Base-by-base conservation (phyloP, 257 asterid genomes). In the Euphrasia confusa region DNA sequence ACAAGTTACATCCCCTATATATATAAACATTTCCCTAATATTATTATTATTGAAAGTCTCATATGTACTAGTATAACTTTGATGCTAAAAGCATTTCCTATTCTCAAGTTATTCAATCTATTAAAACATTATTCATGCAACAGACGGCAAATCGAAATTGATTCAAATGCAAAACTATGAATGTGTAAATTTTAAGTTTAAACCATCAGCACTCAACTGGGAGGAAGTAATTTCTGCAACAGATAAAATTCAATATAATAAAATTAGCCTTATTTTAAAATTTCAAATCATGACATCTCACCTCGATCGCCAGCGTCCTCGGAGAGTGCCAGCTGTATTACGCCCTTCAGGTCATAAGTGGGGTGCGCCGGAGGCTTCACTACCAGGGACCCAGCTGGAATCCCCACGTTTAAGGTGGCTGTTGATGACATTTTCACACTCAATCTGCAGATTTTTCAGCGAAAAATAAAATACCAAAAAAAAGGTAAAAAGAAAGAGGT, bases 241-340 rank as follows among this genome's bases (percentile, higher is more conserved):
- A 49, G 18, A 18, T 49, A 15, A 14, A 7, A n/a, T n/a, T 49
- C 18, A 13, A 49, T 7, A 7, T 0, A 49, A 49, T 4, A 49
- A 14, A 7, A 49, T 14, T 49, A 9, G 11, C 10, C 4, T 15
- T 12, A 18, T n/a, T 13, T n/a, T 13, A 4, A n/a, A 48, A 48
- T 12, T 48, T n/a, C 7, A 52, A 12, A 64, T n/a, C 32, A 21
- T 21, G 47, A 39, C 64, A 2, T 47, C 37, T 13, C 32, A 89
- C 99, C 99, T 85, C 70, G 73, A 80, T 81, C 91, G 45, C 96
- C 97, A 50, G 96, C 94, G 74, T 92, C 99, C 80, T 93, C 97
- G n/a, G 97, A 82, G 30, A 92, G 86, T 60, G 97, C 97, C 50
- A 89, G 84, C 61, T 79, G 82, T 44, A 89, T 84, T 37, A 92